Conservation (phyloP, 352 stramenopile species). For the Lagenidium giganteum region DNA sequence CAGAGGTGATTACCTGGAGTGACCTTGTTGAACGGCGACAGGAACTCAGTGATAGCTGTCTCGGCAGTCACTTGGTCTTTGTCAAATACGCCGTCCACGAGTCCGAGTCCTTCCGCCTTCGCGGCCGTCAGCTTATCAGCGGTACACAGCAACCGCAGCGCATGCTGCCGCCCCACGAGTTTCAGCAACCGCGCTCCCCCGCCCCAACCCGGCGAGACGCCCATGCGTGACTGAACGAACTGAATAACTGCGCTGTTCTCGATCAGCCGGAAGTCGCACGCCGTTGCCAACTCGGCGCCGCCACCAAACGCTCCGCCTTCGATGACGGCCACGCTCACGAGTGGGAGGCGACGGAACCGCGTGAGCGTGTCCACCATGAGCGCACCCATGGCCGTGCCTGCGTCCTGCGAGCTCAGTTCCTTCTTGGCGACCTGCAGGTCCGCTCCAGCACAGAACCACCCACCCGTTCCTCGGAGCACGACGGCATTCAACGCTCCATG, state of each 20-base stretch:
- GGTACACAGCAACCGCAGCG: slow-evolving; percentile 68
- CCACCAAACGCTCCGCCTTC: slow-evolving; percentile 80
- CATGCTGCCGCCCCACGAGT: slow-evolving; percentile 67
- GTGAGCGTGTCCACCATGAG: slow-evolving; percentile 77
- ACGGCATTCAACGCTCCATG: slow-evolving; percentile 56
- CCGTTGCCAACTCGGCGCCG: slow-evolving; percentile 76
- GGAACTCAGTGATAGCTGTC: slow-evolving; percentile 34
- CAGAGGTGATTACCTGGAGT: slow-evolving; percentile 32
- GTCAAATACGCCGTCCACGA: slow-evolving; percentile 63
- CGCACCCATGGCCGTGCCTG: slow-evolving; percentile 54
- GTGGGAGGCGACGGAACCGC: slow-evolving; percentile 60
- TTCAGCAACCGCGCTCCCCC: slow-evolving; percentile 71
- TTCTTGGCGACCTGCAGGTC: slow-evolving; percentile 77
- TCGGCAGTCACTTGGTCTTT: slow-evolving; percentile 20
- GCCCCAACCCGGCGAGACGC: slow-evolving; percentile 80
- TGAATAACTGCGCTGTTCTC: slow-evolving; percentile 60
- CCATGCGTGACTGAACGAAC: slow-evolving; percentile 84
- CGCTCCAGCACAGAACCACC: slow-evolving; percentile 82
- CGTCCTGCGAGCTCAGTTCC: slow-evolving; percentile 64
- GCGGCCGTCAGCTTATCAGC: slow-evolving; percentile 44
- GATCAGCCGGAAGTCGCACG: slow-evolving; percentile 80
- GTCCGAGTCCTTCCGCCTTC: slow-evolving; percentile 47
- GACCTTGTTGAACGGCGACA: slow-evolving; percentile 43
- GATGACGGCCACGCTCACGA: slow-evolving; percentile 76
- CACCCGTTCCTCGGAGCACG: slow-evolving; percentile 40